These are phyloP conservation scores for Penicillium odoratum DNA, from an alignment of 495 filamentous ascomycete species.

Conservation along the genomic window DNA sequence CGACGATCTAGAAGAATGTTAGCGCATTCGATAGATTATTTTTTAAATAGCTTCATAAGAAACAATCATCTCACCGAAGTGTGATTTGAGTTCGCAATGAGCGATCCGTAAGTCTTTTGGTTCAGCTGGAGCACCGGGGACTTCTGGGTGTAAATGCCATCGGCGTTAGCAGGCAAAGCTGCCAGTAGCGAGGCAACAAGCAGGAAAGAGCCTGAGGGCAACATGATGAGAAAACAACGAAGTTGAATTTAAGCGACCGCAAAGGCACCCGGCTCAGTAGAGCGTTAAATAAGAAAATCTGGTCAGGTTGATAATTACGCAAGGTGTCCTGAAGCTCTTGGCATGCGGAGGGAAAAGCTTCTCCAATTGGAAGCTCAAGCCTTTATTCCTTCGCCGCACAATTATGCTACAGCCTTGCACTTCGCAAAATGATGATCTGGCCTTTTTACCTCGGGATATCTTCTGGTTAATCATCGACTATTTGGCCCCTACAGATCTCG, in stretches of 20 bases:
- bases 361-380: slow-evolving; percentile 20
- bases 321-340: slow-evolving; percentile 54
- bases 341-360: slow-evolving; percentile 33
- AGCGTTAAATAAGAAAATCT: slow-evolving; percentile 6
- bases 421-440: slow-evolving; percentile 17
- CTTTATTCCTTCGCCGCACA: slow-evolving; percentile 2
- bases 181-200: slow-evolving; percentile 55
- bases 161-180: slow-evolving; percentile 62
- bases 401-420: slow-evolving; percentile 6
- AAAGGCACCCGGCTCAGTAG: neutral
- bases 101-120: slow-evolving; percentile 75
- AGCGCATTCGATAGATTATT: neutral
- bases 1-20: slow-evolving; percentile 54
- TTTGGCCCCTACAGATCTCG: slow-evolving; percentile 51
- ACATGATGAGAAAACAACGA: slow-evolving; percentile 26
- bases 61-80: slow-evolving; percentile 67
- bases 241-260: neutral
- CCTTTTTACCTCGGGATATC: slow-evolving; percentile 42
- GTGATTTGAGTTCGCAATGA: slow-evolving; percentile 87
- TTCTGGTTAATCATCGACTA: slow-evolving; percentile 43
- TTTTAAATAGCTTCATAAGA: neutral
- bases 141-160: slow-evolving; percentile 78
- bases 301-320: slow-evolving; percentile 27
- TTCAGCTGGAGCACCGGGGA: slow-evolving; percentile 87
- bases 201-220: slow-evolving; percentile 25